Evolutionary conservation across 2,329 filamentous ascomycete species (phyloP).

Genomic region (Lasiodiplodia sp.): DNA sequence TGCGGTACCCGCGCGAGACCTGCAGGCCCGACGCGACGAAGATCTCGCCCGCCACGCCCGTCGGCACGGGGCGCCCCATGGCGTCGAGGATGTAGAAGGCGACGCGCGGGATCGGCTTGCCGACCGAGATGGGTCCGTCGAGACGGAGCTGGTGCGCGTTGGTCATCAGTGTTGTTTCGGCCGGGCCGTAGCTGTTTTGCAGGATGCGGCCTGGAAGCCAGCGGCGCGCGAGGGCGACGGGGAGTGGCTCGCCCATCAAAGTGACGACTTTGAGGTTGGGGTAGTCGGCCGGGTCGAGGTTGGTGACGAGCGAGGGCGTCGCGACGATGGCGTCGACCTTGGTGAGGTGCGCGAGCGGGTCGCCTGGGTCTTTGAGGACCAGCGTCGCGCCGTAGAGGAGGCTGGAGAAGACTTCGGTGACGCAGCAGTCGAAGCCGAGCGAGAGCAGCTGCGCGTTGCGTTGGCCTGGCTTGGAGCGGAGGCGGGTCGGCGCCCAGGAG

Average conservation of each 20-base stretch:
- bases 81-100: slow-evolving; percentile 30
- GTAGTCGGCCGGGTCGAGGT: slow-evolving; percentile 20
- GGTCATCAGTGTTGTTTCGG: slow-evolving; percentile 25
- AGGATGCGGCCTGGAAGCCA: slow-evolving; percentile 22
- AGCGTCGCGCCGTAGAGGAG: slow-evolving; percentile 31
- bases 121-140: slow-evolving; percentile 10
- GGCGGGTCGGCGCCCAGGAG: slow-evolving; percentile 13
- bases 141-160: slow-evolving; percentile 11
- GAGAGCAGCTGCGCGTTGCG: slow-evolving; percentile 31
- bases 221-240: slow-evolving; percentile 18
- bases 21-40: slow-evolving; percentile 25
- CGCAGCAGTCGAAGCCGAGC: slow-evolving; percentile 30
- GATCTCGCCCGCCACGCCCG: slow-evolving; percentile 30
- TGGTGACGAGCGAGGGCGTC: slow-evolving; percentile 27
- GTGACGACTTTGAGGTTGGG: slow-evolving; percentile 21
- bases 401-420: slow-evolving; percentile 30
- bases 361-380: slow-evolving; percentile 28
- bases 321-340: slow-evolving; percentile 25
- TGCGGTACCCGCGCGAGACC: slow-evolving; percentile 29
- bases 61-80: slow-evolving; percentile 22
- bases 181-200: slow-evolving; percentile 28
- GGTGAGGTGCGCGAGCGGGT: slow-evolving; percentile 28
- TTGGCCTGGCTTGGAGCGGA: slow-evolving; percentile 27
- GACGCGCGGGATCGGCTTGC: slow-evolving; percentile 23
- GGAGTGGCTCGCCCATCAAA: slow-evolving; percentile 27